These are phyloP conservation scores for Fragaria nilgerrensis DNA, from an alignment of 306 rosid genomes.

Conservation along the genomic window DNA sequence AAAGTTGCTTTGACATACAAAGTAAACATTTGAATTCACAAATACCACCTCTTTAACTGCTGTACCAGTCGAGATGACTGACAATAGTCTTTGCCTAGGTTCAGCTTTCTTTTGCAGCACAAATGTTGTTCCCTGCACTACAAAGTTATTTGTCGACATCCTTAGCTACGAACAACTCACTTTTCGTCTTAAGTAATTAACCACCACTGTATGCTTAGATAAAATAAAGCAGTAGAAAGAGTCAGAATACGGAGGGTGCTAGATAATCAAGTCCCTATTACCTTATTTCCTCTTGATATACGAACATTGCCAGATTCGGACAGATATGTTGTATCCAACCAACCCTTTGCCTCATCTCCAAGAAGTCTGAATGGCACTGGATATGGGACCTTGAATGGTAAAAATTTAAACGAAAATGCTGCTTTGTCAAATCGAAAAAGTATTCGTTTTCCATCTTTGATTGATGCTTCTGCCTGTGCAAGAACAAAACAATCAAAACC, in stretches of 20 bases:
- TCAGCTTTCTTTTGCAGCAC: conserved; percentile 84
- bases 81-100: conserved; percentile 71
- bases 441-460: conserved; percentile 80
- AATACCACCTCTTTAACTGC: conserved; percentile 55
- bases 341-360: conserved; percentile 97
- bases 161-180: conserved; percentile 32
- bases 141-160: conserved; percentile 43
- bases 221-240: neutral
- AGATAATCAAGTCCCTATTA: conserved; percentile 32
- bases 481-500: neutral
- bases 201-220: neutral
- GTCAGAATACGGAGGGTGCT: neutral
- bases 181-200: neutral
- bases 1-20: neutral
- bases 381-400: conserved; percentile 98
- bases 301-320: conserved; percentile 86
- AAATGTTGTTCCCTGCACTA: conserved; percentile 99
- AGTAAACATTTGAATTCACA: neutral
- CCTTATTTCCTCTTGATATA: conserved; percentile 96
- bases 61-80: conserved; percentile 62
- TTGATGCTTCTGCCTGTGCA: conserved; percentile 76
- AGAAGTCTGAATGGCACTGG: conserved; percentile 94
- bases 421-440: conserved; percentile 91
- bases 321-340: conserved; percentile 93
- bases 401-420: conserved; percentile 74